Conservation (phyloP, 2,329 filamentous ascomycete species). For the Emergomyces orientalis region DNA sequence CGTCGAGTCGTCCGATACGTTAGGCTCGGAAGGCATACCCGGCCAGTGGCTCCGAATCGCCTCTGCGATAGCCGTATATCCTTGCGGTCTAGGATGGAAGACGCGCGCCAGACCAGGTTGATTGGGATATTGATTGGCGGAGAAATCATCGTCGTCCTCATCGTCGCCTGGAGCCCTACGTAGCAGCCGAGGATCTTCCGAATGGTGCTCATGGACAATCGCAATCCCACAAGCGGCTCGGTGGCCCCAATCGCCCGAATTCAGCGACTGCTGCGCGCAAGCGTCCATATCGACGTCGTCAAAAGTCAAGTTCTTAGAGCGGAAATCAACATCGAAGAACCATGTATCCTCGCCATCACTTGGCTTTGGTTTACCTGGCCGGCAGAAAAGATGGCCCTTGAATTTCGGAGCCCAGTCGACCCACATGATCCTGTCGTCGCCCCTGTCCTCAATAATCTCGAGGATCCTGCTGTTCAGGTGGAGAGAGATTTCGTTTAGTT, state of each 20-base stretch:
- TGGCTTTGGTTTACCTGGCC: constrained; percentile 12
- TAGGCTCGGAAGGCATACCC: neutral
- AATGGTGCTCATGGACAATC: neutral
- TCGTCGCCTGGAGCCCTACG: neutral
- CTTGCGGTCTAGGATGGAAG: constrained; percentile 22
- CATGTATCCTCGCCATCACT: constrained; percentile 18
- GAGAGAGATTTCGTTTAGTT: constrained; percentile 18
- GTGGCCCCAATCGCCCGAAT: constrained; percentile 11
- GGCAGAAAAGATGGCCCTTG: constrained; percentile 23
- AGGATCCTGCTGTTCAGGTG: constrained; percentile 21
- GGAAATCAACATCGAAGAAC: constrained; percentile 22
- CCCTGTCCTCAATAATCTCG: constrained; percentile 17
- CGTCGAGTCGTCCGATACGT: neutral
- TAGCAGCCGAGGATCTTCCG: constrained; percentile 7
- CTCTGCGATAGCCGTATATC: constrained; percentile 20
- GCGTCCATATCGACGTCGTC: constrained; percentile 8
- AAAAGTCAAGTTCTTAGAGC: constrained; percentile 4
- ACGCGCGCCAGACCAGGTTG: constrained; percentile 14
- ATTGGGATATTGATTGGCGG: constrained; percentile 1
- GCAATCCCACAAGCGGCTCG: constrained; percentile 12
- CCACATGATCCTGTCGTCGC: constrained; percentile 17
- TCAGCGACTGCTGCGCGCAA: constrained; percentile 4
- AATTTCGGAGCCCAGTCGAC: constrained; percentile 21
- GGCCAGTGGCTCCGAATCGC: constrained; percentile 14
- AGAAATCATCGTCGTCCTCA: neutral